These are phyloP conservation scores for Trypanosoma conorhini DNA, from an alignment of 208 protist species.

Conservation along the genomic window DNA sequence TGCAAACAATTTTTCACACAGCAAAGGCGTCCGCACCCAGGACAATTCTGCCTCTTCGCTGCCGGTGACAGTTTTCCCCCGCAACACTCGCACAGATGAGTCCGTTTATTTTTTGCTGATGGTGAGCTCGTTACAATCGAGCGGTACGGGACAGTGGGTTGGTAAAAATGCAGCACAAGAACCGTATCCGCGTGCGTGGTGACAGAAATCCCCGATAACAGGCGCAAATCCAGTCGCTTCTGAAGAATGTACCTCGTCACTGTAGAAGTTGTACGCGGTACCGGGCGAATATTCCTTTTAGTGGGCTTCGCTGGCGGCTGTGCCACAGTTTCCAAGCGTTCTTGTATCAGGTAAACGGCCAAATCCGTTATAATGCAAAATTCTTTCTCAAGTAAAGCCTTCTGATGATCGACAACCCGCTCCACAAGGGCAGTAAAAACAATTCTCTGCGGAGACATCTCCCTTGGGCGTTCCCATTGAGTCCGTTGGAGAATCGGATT, in stretches of 20 bases:
- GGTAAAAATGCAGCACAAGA: conserved; percentile 65
- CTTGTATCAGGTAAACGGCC: conserved; percentile 32
- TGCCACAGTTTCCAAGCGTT: conserved; percentile 24
- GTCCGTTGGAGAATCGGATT: conserved; percentile 42
- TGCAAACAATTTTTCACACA: conserved; percentile 56
- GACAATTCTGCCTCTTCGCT: conserved; percentile 63
- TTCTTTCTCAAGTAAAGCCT: conserved; percentile 37
- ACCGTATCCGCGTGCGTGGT: conserved; percentile 65
- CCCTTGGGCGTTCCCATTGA: conserved; percentile 33
- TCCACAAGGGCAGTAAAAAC: conserved; percentile 47
- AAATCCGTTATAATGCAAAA: conserved; percentile 40
- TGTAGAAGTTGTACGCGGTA: conserved; percentile 20
- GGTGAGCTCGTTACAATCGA: conserved; percentile 21
- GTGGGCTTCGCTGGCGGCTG: conserved; percentile 20
- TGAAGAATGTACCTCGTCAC: conserved; percentile 35
- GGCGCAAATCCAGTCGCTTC: conserved; percentile 70
- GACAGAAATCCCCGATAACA: conserved; percentile 59
- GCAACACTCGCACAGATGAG: conserved; percentile 27
- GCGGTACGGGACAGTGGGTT: conserved; percentile 47
- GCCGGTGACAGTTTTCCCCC: conserved; percentile 32
- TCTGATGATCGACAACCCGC: conserved; percentile 45
- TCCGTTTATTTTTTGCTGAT: neutral
- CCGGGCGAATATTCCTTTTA: conserved; percentile 23
- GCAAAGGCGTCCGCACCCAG: conserved; percentile 66
- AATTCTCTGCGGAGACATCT: conserved; percentile 41